These are phyloP conservation scores for Solanum medicagineum DNA, from an alignment of 257 asterid genomes.

Conservation along the genomic window DNA sequence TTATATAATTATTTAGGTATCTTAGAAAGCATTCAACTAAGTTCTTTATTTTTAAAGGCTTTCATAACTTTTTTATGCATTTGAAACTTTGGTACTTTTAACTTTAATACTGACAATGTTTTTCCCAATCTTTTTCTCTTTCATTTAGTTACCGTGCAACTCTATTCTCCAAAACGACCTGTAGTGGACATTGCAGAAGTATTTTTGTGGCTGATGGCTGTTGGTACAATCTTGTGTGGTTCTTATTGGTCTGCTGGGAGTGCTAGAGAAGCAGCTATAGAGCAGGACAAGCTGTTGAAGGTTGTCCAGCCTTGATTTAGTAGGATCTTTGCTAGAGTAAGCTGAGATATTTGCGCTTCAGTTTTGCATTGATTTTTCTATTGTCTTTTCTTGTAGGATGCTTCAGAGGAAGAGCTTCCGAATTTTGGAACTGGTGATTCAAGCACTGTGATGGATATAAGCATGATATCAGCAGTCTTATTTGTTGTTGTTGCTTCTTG, in stretches of 20 bases:
- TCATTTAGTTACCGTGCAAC: constrained; percentile 50
- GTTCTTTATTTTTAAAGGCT: neutral
- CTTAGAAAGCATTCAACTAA: neutral
- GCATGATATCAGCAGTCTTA: constrained; percentile 54
- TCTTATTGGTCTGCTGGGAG: constrained; percentile 97
- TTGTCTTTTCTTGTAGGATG: constrained; percentile 40
- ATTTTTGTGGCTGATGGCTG: constrained; percentile 91
- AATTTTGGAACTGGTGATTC: constrained; percentile 27
- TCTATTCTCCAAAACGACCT: constrained; percentile 81
- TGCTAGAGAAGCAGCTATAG: constrained; percentile 68
- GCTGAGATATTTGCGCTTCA: neutral
- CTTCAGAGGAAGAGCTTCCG: constrained; percentile 37
- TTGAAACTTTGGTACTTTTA: neutral
- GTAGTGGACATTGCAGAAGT: constrained; percentile 88
- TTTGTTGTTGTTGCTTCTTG: constrained; percentile 77
- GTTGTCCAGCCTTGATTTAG: constrained; percentile 13
- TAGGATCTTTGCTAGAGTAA: neutral
- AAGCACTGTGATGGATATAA: constrained; percentile 71
- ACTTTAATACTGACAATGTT: neutral
- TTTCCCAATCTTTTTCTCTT: neutral
- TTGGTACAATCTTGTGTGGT: constrained; percentile 77
- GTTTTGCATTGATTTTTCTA: neutral
- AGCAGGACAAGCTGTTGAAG: constrained; percentile 71
- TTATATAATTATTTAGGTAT: neutral
- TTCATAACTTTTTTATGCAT: neutral